Evolutionary conservation across 371 early-diverging fungal species (phyloP).

Genomic region (Haplosporangium sp.): DNA sequence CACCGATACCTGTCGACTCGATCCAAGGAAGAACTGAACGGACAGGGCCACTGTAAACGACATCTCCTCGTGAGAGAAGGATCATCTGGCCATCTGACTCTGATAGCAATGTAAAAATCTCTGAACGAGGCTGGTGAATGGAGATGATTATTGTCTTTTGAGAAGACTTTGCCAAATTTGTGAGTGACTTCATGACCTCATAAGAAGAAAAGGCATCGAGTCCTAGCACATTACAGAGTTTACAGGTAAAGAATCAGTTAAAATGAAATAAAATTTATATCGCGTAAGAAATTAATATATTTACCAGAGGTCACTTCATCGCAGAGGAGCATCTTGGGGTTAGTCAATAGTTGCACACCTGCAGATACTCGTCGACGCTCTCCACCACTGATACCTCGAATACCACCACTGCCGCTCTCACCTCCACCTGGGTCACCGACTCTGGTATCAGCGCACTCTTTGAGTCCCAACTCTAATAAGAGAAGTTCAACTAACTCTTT

Average conservation of each 20-base stretch:
- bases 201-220: constrained; percentile 52
- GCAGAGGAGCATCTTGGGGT: constrained; percentile 53
- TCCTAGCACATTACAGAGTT: constrained; percentile 15
- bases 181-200: constrained; percentile 54
- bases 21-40: constrained; percentile 41
- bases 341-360: constrained; percentile 45
- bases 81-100: constrained; percentile 54
- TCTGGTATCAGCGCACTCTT: constrained; percentile 48
- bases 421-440: constrained; percentile 53
- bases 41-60: constrained; percentile 50
- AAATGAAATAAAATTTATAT: background rate
- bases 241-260: background rate
- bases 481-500: constrained; percentile 41
- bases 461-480: constrained; percentile 49
- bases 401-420: constrained; percentile 43
- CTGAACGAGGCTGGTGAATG: constrained; percentile 52
- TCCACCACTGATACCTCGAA: constrained; percentile 56
- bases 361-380: constrained; percentile 54
- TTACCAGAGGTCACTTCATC: constrained; percentile 55
- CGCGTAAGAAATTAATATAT: background rate
- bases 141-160: constrained; percentile 56
- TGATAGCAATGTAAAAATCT: constrained; percentile 46
- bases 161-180: constrained; percentile 39
- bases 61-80: constrained; percentile 48
- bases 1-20: constrained; percentile 28